Percentiles rank a stretch among this genome's conserved stretches.
These are phyloP conservation scores for Termitomyces sp. DNA, from an alignment of 768 basidiomycete species.

Conservation along the genomic window DNA sequence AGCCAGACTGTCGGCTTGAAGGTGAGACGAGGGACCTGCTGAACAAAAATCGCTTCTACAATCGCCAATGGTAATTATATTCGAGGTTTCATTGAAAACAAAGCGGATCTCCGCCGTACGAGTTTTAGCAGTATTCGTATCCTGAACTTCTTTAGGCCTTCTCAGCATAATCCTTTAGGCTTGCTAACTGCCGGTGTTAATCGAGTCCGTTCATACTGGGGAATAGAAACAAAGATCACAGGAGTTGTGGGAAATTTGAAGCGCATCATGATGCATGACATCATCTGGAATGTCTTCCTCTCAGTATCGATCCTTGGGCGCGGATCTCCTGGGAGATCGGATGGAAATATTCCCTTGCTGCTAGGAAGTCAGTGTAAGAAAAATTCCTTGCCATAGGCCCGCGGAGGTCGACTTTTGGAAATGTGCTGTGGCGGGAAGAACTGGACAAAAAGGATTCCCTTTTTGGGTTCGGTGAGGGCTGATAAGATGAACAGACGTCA, in stretches of 20 bases:
- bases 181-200: background rate
- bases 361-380: background rate
- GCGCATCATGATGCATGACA: background rate
- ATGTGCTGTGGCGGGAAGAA: background rate
- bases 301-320: background rate
- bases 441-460: background rate
- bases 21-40: no score
- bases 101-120: background rate
- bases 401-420: no score
- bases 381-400: background rate
- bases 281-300: background rate
- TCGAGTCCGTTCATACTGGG: background rate
- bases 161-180: background rate
- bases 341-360: background rate
- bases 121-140: background rate
- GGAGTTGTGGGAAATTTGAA: background rate
- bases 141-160: background rate
- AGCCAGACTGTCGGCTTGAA: background rate
- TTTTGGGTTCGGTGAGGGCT: background rate
- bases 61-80: background rate
- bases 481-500: conserved; percentile 5
- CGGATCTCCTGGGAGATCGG: background rate
- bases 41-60: background rate
- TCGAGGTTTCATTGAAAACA: background rate
- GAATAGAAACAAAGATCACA: background rate